A percentile compares a stretch with the other conserved stretches of the same genome.
Evolutionary conservation across 2,329 filamentous ascomycete genomes (phyloP).

Genomic region (Cephalotrichum gorgonifer): DNA sequence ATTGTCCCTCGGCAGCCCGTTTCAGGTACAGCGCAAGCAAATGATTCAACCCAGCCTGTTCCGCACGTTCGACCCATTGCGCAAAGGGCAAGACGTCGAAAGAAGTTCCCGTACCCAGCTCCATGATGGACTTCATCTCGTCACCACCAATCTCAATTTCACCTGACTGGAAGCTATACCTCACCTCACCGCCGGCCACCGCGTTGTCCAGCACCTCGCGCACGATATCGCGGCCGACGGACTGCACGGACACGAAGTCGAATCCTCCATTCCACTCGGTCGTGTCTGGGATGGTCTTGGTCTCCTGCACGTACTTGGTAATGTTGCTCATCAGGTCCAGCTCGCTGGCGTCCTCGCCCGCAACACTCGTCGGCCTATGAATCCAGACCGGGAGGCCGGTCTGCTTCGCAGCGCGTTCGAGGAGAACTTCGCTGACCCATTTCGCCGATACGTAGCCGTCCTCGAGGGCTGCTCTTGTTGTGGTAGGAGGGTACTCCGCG

Average conservation of each 20-base stretch:
- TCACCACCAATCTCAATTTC: background rate
- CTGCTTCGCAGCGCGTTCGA: constrained; percentile 13
- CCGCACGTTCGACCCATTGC: constrained; percentile 1
- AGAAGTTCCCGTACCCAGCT: background rate
- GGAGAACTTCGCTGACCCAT: constrained; percentile 22
- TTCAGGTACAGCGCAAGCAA: background rate
- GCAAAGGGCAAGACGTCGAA: constrained; percentile 3
- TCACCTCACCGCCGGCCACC: background rate
- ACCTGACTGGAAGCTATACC: background rate
- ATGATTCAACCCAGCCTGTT: background rate
- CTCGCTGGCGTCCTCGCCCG: constrained; percentile 6
- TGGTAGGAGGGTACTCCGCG: background rate
- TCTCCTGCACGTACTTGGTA: constrained; percentile 1
- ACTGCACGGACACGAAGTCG: constrained; percentile 1
- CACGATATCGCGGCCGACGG: background rate
- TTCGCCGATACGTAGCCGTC: constrained; percentile 22
- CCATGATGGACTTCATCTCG: constrained; percentile 1
- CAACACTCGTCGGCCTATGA: constrained; percentile 15
- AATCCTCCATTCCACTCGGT: background rate
- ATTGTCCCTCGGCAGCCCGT: background rate
- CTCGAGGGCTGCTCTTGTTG: constrained; percentile 8
- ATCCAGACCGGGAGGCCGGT: constrained; percentile 14
- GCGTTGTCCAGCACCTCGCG: background rate
- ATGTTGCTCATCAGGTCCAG: constrained; percentile 11
- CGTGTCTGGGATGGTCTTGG: background rate